Conservation (phyloP, 352 stramenopile species). For the Globisporangium recalcitrans region DNA sequence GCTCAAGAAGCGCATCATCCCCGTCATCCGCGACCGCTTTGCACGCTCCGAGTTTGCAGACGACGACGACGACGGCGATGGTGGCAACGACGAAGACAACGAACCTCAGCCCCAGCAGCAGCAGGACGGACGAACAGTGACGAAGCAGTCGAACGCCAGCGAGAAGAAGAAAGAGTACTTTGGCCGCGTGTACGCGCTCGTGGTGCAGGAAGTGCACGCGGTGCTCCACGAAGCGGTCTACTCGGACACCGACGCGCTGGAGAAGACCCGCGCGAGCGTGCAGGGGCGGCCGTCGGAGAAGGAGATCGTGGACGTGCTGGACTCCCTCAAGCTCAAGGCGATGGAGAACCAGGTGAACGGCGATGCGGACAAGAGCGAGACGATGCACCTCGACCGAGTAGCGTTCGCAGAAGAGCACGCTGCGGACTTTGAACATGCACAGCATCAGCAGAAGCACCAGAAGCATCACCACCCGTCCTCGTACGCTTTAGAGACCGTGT, state of each 20-base stretch:
- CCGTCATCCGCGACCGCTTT: slow-evolving; percentile 61
- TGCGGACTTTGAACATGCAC: background rate
- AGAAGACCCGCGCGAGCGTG: slow-evolving; percentile 21
- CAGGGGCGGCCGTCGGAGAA: slow-evolving; percentile 21
- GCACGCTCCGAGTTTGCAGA: slow-evolving; percentile 21
- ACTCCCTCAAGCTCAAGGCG: slow-evolving; percentile 41
- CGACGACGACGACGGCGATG: slow-evolving; percentile 16
- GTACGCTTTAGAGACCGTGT: slow-evolving; percentile 28
- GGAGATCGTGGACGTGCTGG: slow-evolving; percentile 25
- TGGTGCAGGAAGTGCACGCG: slow-evolving; percentile 76
- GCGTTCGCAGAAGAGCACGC: slow-evolving; percentile 42
- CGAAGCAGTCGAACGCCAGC: slow-evolving; percentile 8
- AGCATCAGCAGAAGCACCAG: slow-evolving; percentile 4
- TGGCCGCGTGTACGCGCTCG: slow-evolving; percentile 51
- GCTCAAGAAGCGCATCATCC: slow-evolving; percentile 78
- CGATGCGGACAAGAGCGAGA: slow-evolving; percentile 57
- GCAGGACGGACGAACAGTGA: background rate
- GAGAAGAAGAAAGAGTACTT: slow-evolving; percentile 55
- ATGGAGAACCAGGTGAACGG: slow-evolving; percentile 70
- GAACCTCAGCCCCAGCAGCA: background rate
- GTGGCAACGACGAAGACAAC: slow-evolving; percentile 6
- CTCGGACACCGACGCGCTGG: slow-evolving; percentile 28
- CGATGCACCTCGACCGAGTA: slow-evolving; percentile 61
- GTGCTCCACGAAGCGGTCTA: slow-evolving; percentile 64
- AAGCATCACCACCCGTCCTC: background rate